phyloP scores from a whole-genome alignment of 2,329 filamentous ascomycete genomes.

The Elsinoe batatas region DNA sequence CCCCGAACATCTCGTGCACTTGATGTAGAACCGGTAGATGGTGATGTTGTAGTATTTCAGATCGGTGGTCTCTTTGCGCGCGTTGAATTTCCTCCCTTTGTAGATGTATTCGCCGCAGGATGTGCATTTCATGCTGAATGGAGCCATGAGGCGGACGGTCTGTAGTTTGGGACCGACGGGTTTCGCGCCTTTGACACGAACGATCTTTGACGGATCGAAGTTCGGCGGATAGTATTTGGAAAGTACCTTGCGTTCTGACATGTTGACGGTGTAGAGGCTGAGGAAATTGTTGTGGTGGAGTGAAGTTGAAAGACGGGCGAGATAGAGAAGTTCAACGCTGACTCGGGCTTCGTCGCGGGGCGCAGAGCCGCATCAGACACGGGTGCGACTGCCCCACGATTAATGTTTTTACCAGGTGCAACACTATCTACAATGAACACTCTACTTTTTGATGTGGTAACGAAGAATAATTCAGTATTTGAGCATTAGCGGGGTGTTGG shows the following conservation, averaged over 20 bases:
- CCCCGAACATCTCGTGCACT: slow-evolving; percentile 73
- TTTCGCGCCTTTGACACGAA: slow-evolving; percentile 56
- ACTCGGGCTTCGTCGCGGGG: too few relatives aligned
- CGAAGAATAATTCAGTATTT: too few relatives aligned
- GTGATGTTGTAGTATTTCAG: slow-evolving; percentile 83
- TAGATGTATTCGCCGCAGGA: slow-evolving; percentile 73
- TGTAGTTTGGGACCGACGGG: slow-evolving; percentile 68
- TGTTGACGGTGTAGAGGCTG: slow-evolving; percentile 32
- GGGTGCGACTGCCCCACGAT: too few relatives aligned
- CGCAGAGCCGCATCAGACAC: too few relatives aligned
- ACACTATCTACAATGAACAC: too few relatives aligned
- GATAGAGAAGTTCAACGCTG: too few relatives aligned
- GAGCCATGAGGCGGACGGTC: slow-evolving; percentile 82
- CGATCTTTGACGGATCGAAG: slow-evolving; percentile 80
- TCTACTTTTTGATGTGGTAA: too few relatives aligned
- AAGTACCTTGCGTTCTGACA: slow-evolving; percentile 82
- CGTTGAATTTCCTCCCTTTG: slow-evolving; percentile 90
- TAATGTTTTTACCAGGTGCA: too few relatives aligned
- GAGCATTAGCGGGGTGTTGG: too few relatives aligned
- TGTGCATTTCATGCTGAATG: slow-evolving; percentile 69
- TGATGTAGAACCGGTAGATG: slow-evolving; percentile 73
- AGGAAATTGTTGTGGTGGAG: not conserved
- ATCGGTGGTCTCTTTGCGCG: slow-evolving; percentile 82
- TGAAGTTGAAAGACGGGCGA: not conserved
- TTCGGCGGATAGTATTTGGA: slow-evolving; percentile 60